These are phyloP conservation scores for Rusavskia elegans DNA, from an alignment of 495 filamentous ascomycete genomes.

Conservation along the genomic window DNA sequence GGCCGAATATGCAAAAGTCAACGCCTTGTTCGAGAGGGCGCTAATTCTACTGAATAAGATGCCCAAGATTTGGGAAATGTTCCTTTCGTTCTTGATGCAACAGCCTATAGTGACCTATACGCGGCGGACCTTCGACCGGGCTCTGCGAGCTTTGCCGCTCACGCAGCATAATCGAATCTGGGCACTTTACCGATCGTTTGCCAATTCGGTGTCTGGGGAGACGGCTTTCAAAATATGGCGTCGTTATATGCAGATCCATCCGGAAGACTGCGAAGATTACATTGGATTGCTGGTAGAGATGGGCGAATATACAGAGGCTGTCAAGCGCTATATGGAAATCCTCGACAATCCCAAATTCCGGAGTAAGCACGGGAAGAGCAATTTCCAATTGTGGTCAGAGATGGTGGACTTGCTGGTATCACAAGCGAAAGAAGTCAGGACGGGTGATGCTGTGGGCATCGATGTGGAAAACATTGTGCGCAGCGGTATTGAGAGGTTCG, in stretches of 20 bases:
- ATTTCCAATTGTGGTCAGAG: slow-evolving; percentile 94
- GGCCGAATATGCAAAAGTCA: slow-evolving; percentile 81
- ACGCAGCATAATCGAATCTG: slow-evolving; percentile 97
- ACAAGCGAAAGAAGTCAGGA: slow-evolving; percentile 74
- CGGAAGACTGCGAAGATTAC: slow-evolving; percentile 90
- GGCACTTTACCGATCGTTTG: slow-evolving; percentile 82
- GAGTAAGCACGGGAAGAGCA: slow-evolving; percentile 85
- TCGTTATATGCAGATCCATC: slow-evolving; percentile 95
- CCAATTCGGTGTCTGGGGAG: slow-evolving; percentile 77
- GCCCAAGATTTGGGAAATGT: slow-evolving; percentile 98
- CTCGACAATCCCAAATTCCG: slow-evolving; percentile 83
- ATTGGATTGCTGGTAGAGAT: slow-evolving; percentile 75
- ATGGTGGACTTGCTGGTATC: slow-evolving; percentile 95
- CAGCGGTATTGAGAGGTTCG: slow-evolving; percentile 83
- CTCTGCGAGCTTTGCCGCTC: slow-evolving; percentile 83
- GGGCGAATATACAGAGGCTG: slow-evolving; percentile 78
- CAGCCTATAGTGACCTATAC: slow-evolving; percentile 89
- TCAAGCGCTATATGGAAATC: slow-evolving; percentile 84
- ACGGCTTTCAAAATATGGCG: slow-evolving; percentile 90
- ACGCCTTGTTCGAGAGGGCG: slow-evolving; percentile 86
- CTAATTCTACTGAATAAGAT: slow-evolving; percentile 96
- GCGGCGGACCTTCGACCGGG: slow-evolving; percentile 82
- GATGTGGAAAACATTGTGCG: slow-evolving; percentile 88
- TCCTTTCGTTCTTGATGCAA: slow-evolving; percentile 74
- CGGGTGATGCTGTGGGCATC: slow-evolving; percentile 60